A percentile compares a stretch with the other conserved stretches of the same genome.
Conservation (phyloP, 192 early-diverging fungal species). For the Backusella macrospora region DNA sequence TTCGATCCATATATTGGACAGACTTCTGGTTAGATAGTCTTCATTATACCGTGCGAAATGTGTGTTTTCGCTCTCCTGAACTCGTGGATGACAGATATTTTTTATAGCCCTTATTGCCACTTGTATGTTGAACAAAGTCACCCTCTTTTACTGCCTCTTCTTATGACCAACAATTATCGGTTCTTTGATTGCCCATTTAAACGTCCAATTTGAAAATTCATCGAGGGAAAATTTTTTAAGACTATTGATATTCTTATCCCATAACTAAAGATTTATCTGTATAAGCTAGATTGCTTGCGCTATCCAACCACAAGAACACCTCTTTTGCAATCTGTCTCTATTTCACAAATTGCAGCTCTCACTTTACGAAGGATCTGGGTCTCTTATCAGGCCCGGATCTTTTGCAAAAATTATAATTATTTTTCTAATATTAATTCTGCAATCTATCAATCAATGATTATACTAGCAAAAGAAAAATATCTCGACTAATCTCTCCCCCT, state of each 20-base stretch:
- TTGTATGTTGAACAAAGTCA: not conserved
- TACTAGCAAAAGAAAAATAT: not conserved
- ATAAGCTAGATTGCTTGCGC: no score
- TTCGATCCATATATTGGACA: not conserved
- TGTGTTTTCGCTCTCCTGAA: not conserved
- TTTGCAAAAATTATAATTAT: not conserved
- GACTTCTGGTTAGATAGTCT: not conserved
- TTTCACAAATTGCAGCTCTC: not conserved
- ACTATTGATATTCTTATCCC: no score
- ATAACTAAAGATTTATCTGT: no score
- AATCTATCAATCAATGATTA: not conserved
- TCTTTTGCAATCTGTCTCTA: not conserved
- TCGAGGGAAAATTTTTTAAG: no score
- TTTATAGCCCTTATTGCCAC: not conserved
- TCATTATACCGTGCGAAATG: not conserved
- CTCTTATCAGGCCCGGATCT: not conserved
- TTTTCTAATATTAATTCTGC: not conserved
- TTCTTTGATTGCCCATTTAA: not conserved
- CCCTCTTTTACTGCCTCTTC: not conserved
- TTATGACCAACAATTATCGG: not conserved
- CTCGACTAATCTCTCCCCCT: no score
- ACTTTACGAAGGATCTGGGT: not conserved
- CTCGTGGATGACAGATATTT: not conserved
- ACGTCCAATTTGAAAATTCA: not conserved
- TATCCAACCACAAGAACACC: not conserved